Base-by-base conservation (phyloP, 2,329 filamentous ascomycete species). In the Calonectria multiphialidica region DNA sequence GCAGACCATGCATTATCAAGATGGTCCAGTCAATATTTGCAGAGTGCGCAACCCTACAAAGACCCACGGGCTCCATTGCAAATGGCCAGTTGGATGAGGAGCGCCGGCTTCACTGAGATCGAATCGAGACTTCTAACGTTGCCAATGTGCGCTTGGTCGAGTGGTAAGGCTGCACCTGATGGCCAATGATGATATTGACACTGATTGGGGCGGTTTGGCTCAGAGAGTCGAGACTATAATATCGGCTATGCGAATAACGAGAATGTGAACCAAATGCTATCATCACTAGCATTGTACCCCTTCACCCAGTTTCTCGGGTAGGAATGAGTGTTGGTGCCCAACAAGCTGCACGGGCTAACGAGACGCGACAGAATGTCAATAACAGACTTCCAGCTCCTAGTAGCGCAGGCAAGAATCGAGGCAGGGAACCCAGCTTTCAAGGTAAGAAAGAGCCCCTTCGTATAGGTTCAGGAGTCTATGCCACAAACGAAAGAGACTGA, bases 101-200 rank as follows among this genome's bases (percentile, higher is more conserved):
- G 85, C 55, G 90, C 91, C 9, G 93, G 93, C 0, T 92, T 95
- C 79, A 89, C 89, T 7, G 91, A 94, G 44, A 88, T 95, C 47
- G 92, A 94, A 78, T 87, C 88, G 10, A 87, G 86, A 62, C 88
- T 94, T 84, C 88, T 95, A 71, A 90, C 88, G 63, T 82, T 95
- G 63, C 93, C 92, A 18, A 90, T 94, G 82, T 94, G 91, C 80
- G 90, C 86, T 35, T 95, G 93, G 93, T 87, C 92, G 23, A 90
- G 81, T 74, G 89, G 93, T 95, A 85, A n/a, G 71, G 33, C 47
- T 18, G 21, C 25, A 44, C 37, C 15, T n/a, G 10, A 7, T 25
- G 55, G 4, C 40, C 9, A n/a, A 59, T 9, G 25, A 50, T 30
- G 53, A 25, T 18, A 28, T n/a, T 10, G 37, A 50, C 50, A 13